Evolutionary conservation across 106 monocot genomes (phyloP), one percentile per base, ranked within the genome.

Genomic region (Apostasia shenzhenica): DNA sequence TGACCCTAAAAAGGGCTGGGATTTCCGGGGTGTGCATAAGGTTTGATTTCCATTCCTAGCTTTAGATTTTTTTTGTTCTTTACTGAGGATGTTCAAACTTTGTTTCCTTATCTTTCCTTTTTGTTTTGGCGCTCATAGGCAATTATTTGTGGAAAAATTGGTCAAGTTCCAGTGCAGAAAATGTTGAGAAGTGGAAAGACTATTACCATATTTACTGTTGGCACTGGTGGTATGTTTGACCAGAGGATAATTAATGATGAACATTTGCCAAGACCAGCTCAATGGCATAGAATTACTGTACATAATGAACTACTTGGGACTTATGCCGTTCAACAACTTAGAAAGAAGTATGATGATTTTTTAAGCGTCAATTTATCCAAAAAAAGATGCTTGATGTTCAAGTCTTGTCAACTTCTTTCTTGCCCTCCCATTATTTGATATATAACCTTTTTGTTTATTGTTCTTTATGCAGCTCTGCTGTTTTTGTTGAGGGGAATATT

Each of bases 161-260:
- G 97, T 14, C 89, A 92, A 49, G 14, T 75, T 45, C 97, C 97
- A 42, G 72, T 99, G 13, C 97, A 99, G 73, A 99, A 99, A 72
- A 92, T 99, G 68, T 67, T 99, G 59, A 89, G 97, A 49, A 87
- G 87, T 70, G 97, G 97, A 6, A 70, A 66, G 37, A 90, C 97
- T 43, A 75, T 99, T 37, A 99, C 97, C 3, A 83, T 90, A 69
- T 99, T 99, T 70, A 92, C 97, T 44, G 92, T 99, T 66, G 97
- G 92, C 71, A 99, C 97, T 60, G 97, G 97, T 4, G 97, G 97
- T 57, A 92, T 99, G 97, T 99, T 54, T 77, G 97, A 99, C 43
- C 97, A 99, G 61, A 82, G 97, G 76, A 80, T 99, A 53, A 54
- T 69, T 58, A 79, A 85, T 57, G 76, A 63, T 72, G 81, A 67